Conservation (phyloP, 345 rosid species). For the Atalantia buxifolia region DNA sequence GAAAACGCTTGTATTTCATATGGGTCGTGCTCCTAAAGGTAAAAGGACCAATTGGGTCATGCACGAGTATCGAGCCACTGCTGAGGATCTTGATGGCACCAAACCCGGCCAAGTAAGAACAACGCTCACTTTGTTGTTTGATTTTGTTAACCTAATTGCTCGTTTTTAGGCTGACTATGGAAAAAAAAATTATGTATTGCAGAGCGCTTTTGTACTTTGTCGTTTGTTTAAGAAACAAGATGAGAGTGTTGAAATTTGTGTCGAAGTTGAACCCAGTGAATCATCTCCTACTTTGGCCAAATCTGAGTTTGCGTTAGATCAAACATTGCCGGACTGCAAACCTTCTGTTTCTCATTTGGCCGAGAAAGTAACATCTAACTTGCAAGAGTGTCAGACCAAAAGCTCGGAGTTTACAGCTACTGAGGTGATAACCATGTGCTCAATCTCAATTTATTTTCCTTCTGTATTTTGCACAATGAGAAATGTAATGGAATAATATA, state of each 20-base stretch:
- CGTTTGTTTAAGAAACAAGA: constrained; percentile 74
- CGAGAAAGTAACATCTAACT: neutral
- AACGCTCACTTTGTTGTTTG: neutral
- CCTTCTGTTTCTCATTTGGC: constrained; percentile 7
- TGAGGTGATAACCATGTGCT: constrained; percentile 32
- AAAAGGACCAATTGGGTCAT: constrained; percentile 79
- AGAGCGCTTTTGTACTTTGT: constrained; percentile 65
- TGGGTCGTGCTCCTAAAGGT: constrained; percentile 83
- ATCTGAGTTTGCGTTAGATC: constrained; percentile 23
- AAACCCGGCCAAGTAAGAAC: constrained; percentile 80
- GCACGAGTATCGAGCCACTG: constrained; percentile 86
- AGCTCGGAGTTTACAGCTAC: constrained; percentile 12
- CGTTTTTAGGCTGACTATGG: neutral
- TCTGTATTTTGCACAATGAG: neutral
- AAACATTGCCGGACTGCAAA: constrained; percentile 25
- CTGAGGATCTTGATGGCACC: constrained; percentile 62
- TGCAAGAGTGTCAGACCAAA: constrained; percentile 17
- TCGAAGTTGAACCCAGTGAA: constrained; percentile 35
- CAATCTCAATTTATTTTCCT: neutral
- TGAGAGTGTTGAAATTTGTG: constrained; percentile 28
- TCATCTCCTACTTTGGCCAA: constrained; percentile 33
- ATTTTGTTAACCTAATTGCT: neutral
- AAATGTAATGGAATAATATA: neutral
- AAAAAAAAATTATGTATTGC: constrained; percentile 10
- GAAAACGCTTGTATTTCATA: constrained; percentile 86